phyloP scores from a whole-genome alignment of 2,329 filamentous ascomycete genomes.

The Neoascochyta sp. region DNA sequence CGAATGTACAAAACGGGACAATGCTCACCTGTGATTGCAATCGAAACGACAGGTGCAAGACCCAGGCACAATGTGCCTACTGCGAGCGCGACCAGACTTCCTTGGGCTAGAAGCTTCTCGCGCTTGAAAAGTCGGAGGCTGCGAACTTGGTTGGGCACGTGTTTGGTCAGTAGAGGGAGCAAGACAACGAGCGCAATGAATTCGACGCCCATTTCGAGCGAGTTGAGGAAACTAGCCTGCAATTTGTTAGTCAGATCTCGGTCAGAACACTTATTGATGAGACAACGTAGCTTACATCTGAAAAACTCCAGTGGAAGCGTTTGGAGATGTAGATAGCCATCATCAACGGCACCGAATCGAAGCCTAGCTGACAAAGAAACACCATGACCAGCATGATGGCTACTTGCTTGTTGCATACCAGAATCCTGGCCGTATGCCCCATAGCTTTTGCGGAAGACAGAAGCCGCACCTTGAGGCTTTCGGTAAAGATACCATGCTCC shows the following conservation, averaged over 20 bases:
- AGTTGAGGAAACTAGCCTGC: conserved; percentile 15
- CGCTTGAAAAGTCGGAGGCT: conserved; percentile 1
- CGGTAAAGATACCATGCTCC: conserved; percentile 2
- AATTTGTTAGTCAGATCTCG: not conserved
- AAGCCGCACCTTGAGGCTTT: not conserved
- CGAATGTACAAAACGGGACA: too few relatives aligned
- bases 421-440: conserved; percentile 1
- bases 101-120: conserved; percentile 8
- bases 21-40: conserved; percentile 12
- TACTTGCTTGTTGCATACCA: conserved; percentile 10
- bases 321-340: conserved; percentile 18
- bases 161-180: conserved; percentile 9
- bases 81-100: conserved; percentile 9
- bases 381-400: conserved; percentile 9
- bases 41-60: conserved; percentile 8
- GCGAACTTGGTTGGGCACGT: not conserved
- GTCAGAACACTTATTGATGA: not conserved
- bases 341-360: conserved; percentile 15
- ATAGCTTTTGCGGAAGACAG: not conserved
- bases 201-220: conserved; percentile 17
- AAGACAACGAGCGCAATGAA: conserved; percentile 9
- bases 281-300: conserved; percentile 11
- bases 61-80: conserved; percentile 10
- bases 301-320: conserved; percentile 15
- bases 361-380: conserved; percentile 16